These are phyloP conservation scores for Emergomyces pasteurianus DNA, from an alignment of 2,329 filamentous ascomycete genomes.

Conservation along the genomic window DNA sequence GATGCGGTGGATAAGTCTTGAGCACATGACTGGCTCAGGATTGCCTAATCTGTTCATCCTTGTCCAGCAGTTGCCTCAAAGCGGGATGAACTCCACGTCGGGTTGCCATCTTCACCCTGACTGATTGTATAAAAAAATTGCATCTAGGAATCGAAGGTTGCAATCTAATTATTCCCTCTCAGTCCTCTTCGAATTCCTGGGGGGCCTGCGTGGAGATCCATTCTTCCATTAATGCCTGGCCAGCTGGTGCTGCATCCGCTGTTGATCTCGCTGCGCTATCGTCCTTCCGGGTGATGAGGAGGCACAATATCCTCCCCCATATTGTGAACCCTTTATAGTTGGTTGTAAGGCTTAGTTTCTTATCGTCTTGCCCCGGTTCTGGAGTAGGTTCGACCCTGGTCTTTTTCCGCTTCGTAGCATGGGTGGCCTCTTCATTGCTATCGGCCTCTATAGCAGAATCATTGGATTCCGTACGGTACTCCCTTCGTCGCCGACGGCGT, in stretches of 20 bases:
- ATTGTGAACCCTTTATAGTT: slow-evolving; percentile 94
- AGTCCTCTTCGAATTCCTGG: slow-evolving; percentile 28
- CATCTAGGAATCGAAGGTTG: too few species aligned
- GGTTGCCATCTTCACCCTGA: neutral
- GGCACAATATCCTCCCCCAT: slow-evolving; percentile 80
- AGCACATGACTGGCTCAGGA: neutral
- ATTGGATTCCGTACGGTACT: slow-evolving; percentile 13
- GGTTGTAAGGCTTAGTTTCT: slow-evolving; percentile 77
- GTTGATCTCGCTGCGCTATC: slow-evolving; percentile 30
- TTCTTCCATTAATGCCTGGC: slow-evolving; percentile 67
- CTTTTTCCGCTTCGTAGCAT: slow-evolving; percentile 21
- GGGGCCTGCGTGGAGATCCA: slow-evolving; percentile 69
- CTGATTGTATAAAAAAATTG: neutral
- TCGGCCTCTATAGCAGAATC: slow-evolving; percentile 2
- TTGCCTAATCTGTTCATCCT: neutral
- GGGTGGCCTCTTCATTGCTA: slow-evolving; percentile 8
- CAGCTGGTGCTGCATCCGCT: slow-evolving; percentile 25
- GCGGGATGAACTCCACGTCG: neutral
- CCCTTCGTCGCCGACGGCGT: slow-evolving; percentile 15
- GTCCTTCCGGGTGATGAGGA: slow-evolving; percentile 68
- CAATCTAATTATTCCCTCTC: slow-evolving; percentile 4
- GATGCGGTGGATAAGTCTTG: neutral
- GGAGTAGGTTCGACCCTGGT: slow-evolving; percentile 16
- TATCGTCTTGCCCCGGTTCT: slow-evolving; percentile 56
- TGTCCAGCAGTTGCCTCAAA: neutral